Conservation (phyloP, 2,329 filamentous ascomycete species). For the Aspergillus tanneri region DNA sequence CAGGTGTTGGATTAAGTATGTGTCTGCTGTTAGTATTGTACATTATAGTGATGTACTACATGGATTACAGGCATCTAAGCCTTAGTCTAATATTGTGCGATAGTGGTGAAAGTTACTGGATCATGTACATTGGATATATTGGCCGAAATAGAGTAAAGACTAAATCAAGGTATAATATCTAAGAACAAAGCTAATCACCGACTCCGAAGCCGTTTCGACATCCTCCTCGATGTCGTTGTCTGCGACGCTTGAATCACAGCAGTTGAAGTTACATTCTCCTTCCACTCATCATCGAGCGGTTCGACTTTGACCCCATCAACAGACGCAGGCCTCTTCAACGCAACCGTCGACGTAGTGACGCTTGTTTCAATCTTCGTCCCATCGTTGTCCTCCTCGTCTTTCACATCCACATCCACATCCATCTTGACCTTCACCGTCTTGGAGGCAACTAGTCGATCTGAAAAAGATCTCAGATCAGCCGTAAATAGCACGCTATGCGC, state of each 20-base stretch:
- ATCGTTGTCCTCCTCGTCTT: constrained; percentile 27
- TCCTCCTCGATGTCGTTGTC: constrained; percentile 27
- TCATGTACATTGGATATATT: background rate
- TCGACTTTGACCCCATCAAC: constrained; percentile 25
- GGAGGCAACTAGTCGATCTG: constrained; percentile 57
- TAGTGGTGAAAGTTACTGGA: no score
- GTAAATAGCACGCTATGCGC: constrained; percentile 96
- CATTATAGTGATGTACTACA: no score
- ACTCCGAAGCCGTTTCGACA: constrained; percentile 33
- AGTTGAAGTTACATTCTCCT: constrained; percentile 17
- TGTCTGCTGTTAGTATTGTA: no score
- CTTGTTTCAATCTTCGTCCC: constrained; percentile 29
- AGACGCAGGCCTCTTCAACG: constrained; percentile 25
- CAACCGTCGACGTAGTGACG: constrained; percentile 25
- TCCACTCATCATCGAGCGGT: constrained; percentile 19
- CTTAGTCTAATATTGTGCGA: no score
- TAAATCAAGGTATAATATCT: background rate
- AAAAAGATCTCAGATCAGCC: constrained; percentile 83
- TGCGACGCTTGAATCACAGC: constrained; percentile 21
- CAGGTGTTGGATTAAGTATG: no score
- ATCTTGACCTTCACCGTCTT: constrained; percentile 34
- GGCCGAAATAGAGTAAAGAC: background rate
- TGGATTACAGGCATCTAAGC: no score
- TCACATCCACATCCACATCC: constrained; percentile 28
- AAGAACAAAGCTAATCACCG: constrained; percentile 5